Conservation (phyloP, 2,329 filamentous ascomycete genomes). For the Tolypocladium tropicale region DNA sequence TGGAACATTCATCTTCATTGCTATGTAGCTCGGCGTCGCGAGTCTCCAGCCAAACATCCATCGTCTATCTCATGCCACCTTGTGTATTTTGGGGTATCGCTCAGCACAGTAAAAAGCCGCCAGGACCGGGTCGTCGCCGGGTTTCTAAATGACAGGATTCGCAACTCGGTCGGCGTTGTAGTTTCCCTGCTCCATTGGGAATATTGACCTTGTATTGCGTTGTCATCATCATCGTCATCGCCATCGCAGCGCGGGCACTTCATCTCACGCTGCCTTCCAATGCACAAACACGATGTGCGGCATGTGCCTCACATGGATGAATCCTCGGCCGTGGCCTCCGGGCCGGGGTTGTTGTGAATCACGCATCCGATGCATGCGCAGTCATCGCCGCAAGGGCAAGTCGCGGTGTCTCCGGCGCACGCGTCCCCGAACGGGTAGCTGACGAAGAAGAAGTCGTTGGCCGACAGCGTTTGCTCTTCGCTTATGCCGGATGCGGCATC, state of each 20-base stretch:
- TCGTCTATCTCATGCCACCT: background rate
- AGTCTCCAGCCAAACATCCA: background rate
- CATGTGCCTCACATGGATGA: background rate
- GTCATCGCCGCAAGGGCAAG: constrained; percentile 49
- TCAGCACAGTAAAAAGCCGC: background rate
- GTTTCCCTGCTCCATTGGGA: background rate
- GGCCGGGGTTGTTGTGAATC: constrained; percentile 32
- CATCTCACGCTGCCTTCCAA: background rate
- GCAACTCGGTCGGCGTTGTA: background rate
- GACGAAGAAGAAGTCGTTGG: constrained; percentile 50
- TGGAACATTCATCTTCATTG: background rate
- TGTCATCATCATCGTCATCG: too few relatives aligned
- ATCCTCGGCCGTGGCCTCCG: background rate
- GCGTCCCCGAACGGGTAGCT: constrained; percentile 37
- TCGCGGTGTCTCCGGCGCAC: constrained; percentile 38
- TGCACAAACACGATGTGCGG: too few relatives aligned
- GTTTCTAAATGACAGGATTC: background rate
- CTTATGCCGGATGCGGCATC: constrained; percentile 31
- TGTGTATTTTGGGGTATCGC: background rate
- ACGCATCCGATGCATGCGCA: constrained; percentile 48
- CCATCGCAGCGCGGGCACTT: background rate
- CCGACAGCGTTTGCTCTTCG: constrained; percentile 41
- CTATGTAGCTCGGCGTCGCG: background rate
- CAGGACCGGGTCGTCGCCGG: background rate
- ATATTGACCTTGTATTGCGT: background rate